phyloP scores from a whole-genome alignment of 2,329 filamentous ascomycete species.

The Emericellopsis cladophorae region DNA sequence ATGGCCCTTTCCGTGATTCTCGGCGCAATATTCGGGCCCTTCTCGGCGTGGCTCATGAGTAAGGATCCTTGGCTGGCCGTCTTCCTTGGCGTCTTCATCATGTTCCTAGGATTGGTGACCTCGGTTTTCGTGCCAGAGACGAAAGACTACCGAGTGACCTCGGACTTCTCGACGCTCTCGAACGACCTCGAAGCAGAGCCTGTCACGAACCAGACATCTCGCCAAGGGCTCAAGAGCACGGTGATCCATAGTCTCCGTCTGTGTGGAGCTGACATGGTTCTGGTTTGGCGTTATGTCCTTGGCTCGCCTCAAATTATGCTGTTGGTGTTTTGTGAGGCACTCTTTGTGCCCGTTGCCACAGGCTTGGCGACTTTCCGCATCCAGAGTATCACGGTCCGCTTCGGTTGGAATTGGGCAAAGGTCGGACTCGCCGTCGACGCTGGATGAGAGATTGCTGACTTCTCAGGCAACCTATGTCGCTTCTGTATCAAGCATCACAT shows the following conservation, averaged over 20 bases:
- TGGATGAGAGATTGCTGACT: background rate
- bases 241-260: too few species aligned
- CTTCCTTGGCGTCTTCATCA: constrained; percentile 12
- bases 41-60: constrained; percentile 25
- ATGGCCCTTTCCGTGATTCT: constrained; percentile 16
- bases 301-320: constrained; percentile 22
- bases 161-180: too few species aligned
- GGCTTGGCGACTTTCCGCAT: constrained; percentile 23
- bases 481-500: background rate
- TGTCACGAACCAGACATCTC: too few species aligned
- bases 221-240: too few species aligned
- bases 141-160: too few species aligned
- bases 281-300: constrained; percentile 25
- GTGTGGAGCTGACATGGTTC: constrained; percentile 11
- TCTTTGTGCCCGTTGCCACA: constrained; percentile 15
- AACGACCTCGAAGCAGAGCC: too few species aligned
- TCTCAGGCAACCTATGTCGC: constrained; percentile 21
- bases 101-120: constrained; percentile 28
- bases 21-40: constrained; percentile 23
- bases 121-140: background rate
- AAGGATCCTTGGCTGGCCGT: constrained; percentile 23
- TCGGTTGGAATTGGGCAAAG: constrained; percentile 31
- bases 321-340: constrained; percentile 19
- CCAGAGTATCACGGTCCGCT: constrained; percentile 40
- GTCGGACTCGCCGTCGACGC: constrained; percentile 10